phyloP scores from a whole-genome alignment of 441 rosid species.

The Oxalis stricta region DNA sequence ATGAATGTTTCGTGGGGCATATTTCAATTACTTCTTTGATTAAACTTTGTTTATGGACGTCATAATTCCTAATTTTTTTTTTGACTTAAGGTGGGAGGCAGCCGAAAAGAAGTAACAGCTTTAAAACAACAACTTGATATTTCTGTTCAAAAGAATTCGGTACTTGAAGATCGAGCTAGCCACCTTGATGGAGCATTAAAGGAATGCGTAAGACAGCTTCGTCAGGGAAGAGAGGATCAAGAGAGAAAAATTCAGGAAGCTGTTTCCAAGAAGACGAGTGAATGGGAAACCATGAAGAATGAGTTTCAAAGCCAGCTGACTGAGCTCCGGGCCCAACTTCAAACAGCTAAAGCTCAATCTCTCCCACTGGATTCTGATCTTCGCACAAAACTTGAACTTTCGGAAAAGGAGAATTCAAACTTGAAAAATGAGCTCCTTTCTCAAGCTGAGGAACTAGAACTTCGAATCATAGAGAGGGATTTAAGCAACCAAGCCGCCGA shows the following conservation, averaged over 20 bases:
- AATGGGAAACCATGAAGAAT: slow-evolving; percentile 51
- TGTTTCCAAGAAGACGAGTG: slow-evolving; percentile 28
- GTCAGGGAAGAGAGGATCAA: slow-evolving; percentile 83
- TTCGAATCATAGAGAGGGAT: slow-evolving; percentile 57
- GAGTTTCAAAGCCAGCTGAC: slow-evolving; percentile 36
- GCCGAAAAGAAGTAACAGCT: slow-evolving; percentile 59
- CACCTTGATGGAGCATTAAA: slow-evolving; percentile 91
- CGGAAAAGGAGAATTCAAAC: slow-evolving; percentile 46
- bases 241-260: slow-evolving; percentile 51
- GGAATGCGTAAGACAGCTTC: slow-evolving; percentile 84
- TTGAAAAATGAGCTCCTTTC: slow-evolving; percentile 43
- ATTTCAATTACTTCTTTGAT: background rate
- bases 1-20: background rate
- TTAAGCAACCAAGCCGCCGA: slow-evolving; percentile 74
- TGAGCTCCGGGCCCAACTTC: slow-evolving; percentile 32
- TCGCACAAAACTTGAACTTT: slow-evolving; percentile 31
- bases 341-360: slow-evolving; percentile 20
- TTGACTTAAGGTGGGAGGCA: slow-evolving; percentile 72
- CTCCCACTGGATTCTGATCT: slow-evolving; percentile 25
- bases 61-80: background rate
- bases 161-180: slow-evolving; percentile 58
- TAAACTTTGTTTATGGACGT: too few species aligned
- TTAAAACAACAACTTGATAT: slow-evolving; percentile 62
- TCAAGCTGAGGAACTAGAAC: slow-evolving; percentile 42
- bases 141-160: slow-evolving; percentile 29